Evolutionary conservation across 2,329 filamentous ascomycete species (phyloP).

Genomic region (Rhynchosporium graminicola): DNA sequence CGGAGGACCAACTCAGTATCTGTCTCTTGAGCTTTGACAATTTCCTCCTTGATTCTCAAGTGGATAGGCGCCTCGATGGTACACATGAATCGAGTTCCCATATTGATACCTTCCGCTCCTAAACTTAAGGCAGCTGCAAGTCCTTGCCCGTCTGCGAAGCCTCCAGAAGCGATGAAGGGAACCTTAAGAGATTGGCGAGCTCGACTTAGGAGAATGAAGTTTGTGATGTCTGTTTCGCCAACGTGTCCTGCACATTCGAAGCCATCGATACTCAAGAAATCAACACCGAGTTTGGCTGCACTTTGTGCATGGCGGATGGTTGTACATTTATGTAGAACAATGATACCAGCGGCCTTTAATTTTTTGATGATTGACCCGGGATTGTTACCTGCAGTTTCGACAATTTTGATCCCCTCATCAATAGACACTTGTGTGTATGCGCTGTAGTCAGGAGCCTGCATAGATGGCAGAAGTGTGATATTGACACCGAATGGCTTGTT

Average conservation of each 20-base stretch:
- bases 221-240: conserved; percentile 83
- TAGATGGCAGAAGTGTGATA: conserved; percentile 85
- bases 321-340: conserved; percentile 94
- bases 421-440: conserved; percentile 92
- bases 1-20: conserved; percentile 87
- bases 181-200: conserved; percentile 81
- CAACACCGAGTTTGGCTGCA: conserved; percentile 90
- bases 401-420: conserved; percentile 86
- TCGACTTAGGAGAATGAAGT: conserved; percentile 82
- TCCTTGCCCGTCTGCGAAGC: conserved; percentile 92
- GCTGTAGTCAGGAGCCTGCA: conserved; percentile 87
- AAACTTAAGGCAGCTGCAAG: conserved; percentile 87
- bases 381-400: conserved; percentile 89
- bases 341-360: conserved; percentile 77
- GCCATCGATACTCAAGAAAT: conserved; percentile 95
- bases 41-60: conserved; percentile 88
- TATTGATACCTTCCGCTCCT: conserved; percentile 93
- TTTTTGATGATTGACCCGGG: conserved; percentile 88
- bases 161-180: conserved; percentile 94
- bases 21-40: conserved; percentile 84
- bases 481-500: conserved; percentile 87
- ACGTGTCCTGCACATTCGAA: conserved; percentile 95
- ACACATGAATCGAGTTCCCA: conserved; percentile 98
- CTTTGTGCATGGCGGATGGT: conserved; percentile 91
- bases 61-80: conserved; percentile 93